phyloP scores from a whole-genome alignment of 495 filamentous ascomycete genomes.

The Trypethelium eluteriae region DNA sequence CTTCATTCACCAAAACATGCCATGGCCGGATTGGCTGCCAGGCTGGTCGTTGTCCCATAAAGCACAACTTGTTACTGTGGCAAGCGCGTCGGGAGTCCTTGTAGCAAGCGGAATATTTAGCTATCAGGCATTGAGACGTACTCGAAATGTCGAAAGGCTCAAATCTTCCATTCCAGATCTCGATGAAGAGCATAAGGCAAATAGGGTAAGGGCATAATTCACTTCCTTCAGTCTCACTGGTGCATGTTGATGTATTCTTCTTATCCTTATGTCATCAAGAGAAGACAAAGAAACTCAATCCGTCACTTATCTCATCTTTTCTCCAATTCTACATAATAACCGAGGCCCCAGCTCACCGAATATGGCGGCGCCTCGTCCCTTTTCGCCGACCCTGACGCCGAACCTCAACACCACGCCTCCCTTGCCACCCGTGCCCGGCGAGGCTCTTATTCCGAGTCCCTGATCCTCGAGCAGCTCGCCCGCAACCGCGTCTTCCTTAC shows the following conservation, averaged over 20 bases:
- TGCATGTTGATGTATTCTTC: background rate
- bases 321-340: slow-evolving; percentile 26
- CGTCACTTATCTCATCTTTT: background rate
- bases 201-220: slow-evolving; percentile 19
- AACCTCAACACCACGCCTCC: slow-evolving; percentile 68
- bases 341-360: slow-evolving; percentile 56
- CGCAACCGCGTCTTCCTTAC: slow-evolving; percentile 90
- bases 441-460: slow-evolving; percentile 89
- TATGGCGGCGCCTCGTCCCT: slow-evolving; percentile 58
- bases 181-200: slow-evolving; percentile 27
- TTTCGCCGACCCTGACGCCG: slow-evolving; percentile 48
- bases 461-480: slow-evolving; percentile 92
- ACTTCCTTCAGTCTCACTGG: background rate
- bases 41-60: slow-evolving; percentile 16
- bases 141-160: slow-evolving; percentile 27
- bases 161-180: slow-evolving; percentile 34
- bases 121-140: slow-evolving; percentile 29
- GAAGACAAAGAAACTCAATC: background rate
- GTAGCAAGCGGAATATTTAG: slow-evolving; percentile 28
- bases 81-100: slow-evolving; percentile 22
- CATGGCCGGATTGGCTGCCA: slow-evolving; percentile 18
- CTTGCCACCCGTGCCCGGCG: slow-evolving; percentile 72
- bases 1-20: background rate
- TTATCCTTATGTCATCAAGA: background rate
- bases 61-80: slow-evolving; percentile 21